Conservation (phyloP, 495 filamentous ascomycete genomes). For the Annulohypoxylon moriforme region DNA sequence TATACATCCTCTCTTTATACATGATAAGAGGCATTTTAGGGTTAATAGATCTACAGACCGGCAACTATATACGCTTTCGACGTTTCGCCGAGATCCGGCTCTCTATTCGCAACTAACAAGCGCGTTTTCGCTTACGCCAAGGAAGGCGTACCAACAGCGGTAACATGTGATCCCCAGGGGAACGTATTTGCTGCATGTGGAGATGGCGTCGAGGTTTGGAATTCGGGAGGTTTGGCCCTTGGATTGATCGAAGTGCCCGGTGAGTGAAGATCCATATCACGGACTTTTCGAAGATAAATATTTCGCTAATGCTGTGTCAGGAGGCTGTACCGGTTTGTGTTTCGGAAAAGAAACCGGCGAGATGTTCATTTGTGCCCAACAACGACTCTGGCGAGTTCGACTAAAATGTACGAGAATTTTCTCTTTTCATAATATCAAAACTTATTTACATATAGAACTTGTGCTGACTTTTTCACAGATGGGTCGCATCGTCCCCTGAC, state of each 20-base stretch:
- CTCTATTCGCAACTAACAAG: conserved; percentile 59
- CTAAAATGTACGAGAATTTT: conserved; percentile 10
- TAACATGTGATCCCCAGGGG: conserved; percentile 56
- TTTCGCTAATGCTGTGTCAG: conserved; percentile 25
- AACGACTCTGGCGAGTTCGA: conserved; percentile 48
- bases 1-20: background rate
- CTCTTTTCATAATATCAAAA: background rate
- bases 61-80: conserved; percentile 54
- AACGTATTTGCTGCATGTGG: conserved; percentile 62
- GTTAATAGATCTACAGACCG: conserved; percentile 24
- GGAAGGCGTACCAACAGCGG: conserved; percentile 56
- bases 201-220: conserved; percentile 63
- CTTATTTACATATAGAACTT: background rate
- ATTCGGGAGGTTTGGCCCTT: conserved; percentile 54
- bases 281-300: too few relatives aligned
- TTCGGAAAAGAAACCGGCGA: conserved; percentile 43
- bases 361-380: conserved; percentile 48
- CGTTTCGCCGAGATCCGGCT: conserved; percentile 27
- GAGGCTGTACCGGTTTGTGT: conserved; percentile 46
- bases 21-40: background rate
- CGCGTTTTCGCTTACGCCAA: conserved; percentile 63
- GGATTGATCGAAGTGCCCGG: conserved; percentile 53
- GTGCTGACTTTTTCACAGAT: background rate
- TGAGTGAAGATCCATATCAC: conserved; percentile 23
- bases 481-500: background rate